Percentiles rank a stretch among this genome's conserved stretches.
phyloP scores from a whole-genome alignment of 352 stramenopile species.

The Phytopythium kandeliae region DNA sequence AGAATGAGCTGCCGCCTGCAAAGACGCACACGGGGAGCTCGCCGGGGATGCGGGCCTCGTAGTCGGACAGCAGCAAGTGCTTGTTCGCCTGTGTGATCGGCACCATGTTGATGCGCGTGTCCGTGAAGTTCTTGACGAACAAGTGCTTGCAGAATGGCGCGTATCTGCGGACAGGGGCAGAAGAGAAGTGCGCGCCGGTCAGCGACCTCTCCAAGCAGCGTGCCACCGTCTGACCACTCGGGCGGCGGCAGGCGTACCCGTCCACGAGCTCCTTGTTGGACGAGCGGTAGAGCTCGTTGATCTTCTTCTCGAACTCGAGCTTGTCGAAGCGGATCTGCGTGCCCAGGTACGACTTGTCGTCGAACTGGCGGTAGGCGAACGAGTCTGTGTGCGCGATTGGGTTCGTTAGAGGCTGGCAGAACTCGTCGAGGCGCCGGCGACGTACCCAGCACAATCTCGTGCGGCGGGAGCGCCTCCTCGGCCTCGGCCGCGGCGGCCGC shows the following conservation, averaged over 20 bases:
- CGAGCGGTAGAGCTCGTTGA: slow-evolving; percentile 78
- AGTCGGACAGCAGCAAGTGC: slow-evolving; percentile 89
- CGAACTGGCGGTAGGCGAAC: slow-evolving; percentile 84
- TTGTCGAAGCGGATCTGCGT: slow-evolving; percentile 72
- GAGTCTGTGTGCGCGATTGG: slow-evolving; percentile 27
- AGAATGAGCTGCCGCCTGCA: neutral
- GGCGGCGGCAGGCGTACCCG: slow-evolving; percentile 24
- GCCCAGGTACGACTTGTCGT: slow-evolving; percentile 69
- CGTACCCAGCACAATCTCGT: slow-evolving; percentile 56
- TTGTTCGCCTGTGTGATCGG: slow-evolving; percentile 93
- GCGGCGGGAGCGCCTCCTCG: slow-evolving; percentile 15
- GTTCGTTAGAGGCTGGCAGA: neutral
- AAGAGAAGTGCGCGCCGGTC: too few species aligned
- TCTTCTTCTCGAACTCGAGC: slow-evolving; percentile 65
- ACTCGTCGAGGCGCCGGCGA: neutral
- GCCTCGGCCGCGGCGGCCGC: slow-evolving; percentile 15
- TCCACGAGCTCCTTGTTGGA: slow-evolving; percentile 63
- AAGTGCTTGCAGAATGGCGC: slow-evolving; percentile 99
- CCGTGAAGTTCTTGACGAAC: slow-evolving; percentile 95
- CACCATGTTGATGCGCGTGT: slow-evolving; percentile 84
- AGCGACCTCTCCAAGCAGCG: neutral
- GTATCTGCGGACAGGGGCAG: slow-evolving; percentile 67
- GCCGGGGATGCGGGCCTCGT: slow-evolving; percentile 91
- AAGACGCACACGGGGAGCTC: slow-evolving; percentile 90
- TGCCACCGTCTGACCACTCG: neutral